phyloP scores from a whole-genome alignment of 1,284 basidiomycete genomes.

The Leccinum pachyderme region DNA sequence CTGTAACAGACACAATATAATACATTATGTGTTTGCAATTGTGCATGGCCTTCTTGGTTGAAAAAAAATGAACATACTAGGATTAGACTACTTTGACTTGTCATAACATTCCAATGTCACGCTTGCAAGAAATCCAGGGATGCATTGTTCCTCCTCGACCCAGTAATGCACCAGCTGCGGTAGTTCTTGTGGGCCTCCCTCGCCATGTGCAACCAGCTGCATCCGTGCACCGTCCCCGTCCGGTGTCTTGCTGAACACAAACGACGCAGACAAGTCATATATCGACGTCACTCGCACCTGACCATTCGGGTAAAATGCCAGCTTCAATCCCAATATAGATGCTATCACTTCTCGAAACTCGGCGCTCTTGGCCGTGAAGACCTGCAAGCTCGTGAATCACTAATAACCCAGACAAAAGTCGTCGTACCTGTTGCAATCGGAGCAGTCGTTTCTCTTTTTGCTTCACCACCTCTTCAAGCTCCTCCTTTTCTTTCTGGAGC shows the following conservation, averaged over 20 bases:
- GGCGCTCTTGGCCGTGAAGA: slow-evolving; percentile 71
- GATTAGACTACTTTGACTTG: slow-evolving; percentile 38
- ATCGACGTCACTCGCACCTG: slow-evolving; percentile 81
- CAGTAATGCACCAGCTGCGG: slow-evolving; percentile 68
- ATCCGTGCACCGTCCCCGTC: slow-evolving; percentile 48
- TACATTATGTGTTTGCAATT: too few species aligned
- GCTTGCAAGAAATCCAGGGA: slow-evolving; percentile 74
- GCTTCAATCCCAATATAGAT: slow-evolving; percentile 79
- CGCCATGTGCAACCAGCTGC: slow-evolving; percentile 68
- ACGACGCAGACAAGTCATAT: slow-evolving; percentile 69
- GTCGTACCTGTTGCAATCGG: slow-evolving; percentile 64
- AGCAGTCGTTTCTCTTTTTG: slow-evolving; percentile 76
- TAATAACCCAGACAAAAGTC: background rate
- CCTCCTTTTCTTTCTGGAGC: slow-evolving; percentile 57
- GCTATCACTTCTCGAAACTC: slow-evolving; percentile 83
- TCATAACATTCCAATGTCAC: slow-evolving; percentile 76
- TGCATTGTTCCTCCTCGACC: slow-evolving; percentile 69
- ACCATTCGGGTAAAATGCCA: slow-evolving; percentile 82
- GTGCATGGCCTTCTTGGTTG: too few species aligned
- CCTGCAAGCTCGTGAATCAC: slow-evolving; percentile 36
- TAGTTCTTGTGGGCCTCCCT: slow-evolving; percentile 66
- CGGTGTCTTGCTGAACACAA: slow-evolving; percentile 58
- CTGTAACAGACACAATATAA: too few species aligned
- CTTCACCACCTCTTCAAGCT: slow-evolving; percentile 56
- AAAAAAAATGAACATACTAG: background rate